Percentiles rank a stretch among this genome's conserved stretches.
Evolutionary conservation across 2,329 filamentous ascomycete genomes (phyloP).

Genomic region (Phialocephala subalpina): DNA sequence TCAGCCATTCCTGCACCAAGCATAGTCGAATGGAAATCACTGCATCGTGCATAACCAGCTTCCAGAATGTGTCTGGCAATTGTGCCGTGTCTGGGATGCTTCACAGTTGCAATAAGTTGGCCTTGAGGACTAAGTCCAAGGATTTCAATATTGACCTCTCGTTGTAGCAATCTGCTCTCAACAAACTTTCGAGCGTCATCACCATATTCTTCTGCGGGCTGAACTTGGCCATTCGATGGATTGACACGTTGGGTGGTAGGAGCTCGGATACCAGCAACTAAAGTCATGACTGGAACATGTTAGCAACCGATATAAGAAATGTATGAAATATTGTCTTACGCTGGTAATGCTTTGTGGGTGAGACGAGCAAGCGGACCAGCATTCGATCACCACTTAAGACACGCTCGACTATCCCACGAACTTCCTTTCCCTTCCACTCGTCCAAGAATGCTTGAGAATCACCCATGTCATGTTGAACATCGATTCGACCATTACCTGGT

Average conservation of each 20-base stretch:
- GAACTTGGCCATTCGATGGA: conserved; percentile 71
- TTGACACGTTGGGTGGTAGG: conserved; percentile 89
- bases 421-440: conserved; percentile 82
- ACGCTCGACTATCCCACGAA: conserved; percentile 89
- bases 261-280: conserved; percentile 87
- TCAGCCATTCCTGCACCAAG: conserved; percentile 87
- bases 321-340: conserved; percentile 26
- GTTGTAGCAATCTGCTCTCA: conserved; percentile 84
- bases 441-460: conserved; percentile 80
- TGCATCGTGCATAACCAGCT: conserved; percentile 89
- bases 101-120: conserved; percentile 85
- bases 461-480: conserved; percentile 82
- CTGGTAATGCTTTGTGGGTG: conserved; percentile 79
- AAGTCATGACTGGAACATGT: conserved; percentile 76
- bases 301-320: conserved; percentile 9
- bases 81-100: conserved; percentile 84
- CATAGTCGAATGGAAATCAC: conserved; percentile 94
- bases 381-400: conserved; percentile 92
- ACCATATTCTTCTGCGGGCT: conserved; percentile 87
- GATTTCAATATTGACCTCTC: conserved; percentile 82
- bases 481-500: conserved; percentile 62
- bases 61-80: conserved; percentile 92
- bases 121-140: conserved; percentile 90
- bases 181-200: conserved; percentile 90
- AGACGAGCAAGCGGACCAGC: conserved; percentile 81